Conservation (phyloP, 345 rosid genomes). For the Arabidopsis arenosa region DNA sequence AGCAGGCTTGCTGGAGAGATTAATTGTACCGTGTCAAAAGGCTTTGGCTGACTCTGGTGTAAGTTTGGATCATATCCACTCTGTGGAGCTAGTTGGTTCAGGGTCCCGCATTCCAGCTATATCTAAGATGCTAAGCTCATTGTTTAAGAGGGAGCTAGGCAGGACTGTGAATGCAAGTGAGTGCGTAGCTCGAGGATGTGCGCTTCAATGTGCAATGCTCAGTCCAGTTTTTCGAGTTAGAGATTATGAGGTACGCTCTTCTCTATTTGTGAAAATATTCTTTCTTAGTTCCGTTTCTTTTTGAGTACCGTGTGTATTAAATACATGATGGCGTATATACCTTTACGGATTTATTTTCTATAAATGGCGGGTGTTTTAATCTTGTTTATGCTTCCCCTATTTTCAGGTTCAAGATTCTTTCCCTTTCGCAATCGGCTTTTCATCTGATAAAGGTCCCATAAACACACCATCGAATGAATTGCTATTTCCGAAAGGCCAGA, state of each 20-base stretch:
- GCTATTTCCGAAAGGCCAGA: conserved; percentile 69
- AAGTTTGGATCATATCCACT: conserved; percentile 54
- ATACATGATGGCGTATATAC: neutral
- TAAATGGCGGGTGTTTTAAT: conserved; percentile 22
- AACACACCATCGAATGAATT: conserved; percentile 54
- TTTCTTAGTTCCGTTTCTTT: too few species aligned
- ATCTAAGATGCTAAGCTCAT: conserved; percentile 50
- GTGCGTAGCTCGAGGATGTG: conserved; percentile 76
- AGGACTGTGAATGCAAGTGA: conserved; percentile 74
- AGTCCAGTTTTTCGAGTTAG: conserved; percentile 65
- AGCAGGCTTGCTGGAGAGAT: conserved; percentile 56
- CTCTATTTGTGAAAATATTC: too few species aligned
- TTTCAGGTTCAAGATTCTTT: conserved; percentile 82
- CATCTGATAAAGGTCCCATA: conserved; percentile 63
- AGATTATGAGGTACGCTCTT: conserved; percentile 54
- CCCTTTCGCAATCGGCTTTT: conserved; percentile 74
- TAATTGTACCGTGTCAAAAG: conserved; percentile 58
- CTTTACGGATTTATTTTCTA: neutral
- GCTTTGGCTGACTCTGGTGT: conserved; percentile 65
- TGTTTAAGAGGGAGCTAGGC: conserved; percentile 63
- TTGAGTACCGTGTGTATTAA: neutral
- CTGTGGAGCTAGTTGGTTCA: conserved; percentile 77
- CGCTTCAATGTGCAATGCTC: conserved; percentile 79
- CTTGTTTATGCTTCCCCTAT: conserved; percentile 33
- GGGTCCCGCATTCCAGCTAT: conserved; percentile 73